Base-by-base conservation (phyloP, 169 alveolate species). In the Haemoproteus tartakovskyi region DNA sequence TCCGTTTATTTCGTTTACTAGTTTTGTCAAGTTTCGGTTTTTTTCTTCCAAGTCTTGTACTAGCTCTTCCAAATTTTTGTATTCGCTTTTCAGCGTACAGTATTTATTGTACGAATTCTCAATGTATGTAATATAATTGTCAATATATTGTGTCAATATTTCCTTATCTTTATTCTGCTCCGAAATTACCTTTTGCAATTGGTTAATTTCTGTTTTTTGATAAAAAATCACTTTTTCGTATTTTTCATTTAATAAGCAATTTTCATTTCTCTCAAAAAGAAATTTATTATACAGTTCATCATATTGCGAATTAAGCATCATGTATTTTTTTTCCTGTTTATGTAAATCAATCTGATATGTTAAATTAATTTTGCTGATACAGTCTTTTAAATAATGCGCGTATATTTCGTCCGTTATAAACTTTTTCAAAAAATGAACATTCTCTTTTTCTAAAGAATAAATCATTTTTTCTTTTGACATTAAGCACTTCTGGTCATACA, bases 271-370 rank as follows among this genome's bases (percentile, higher is more conserved):
- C 46, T 74, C 84, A 11, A 43, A 33, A 3, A 74, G 11, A 46
- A 74, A 74, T 48, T 74, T 74, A 38, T 45, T 56, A 22, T 56
- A 74, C 19, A 74, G 78, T 12, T 56, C 62, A n/a, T 74, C 78
- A 47, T 74, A 74, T 43, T 74, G 78, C 8, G 84, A 54, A 30
- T 74, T 74, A 16, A 74, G 41, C 3, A 74, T 16, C 78, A 74
- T 74, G 16, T 56, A 74, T 24, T 74, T 74, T 27, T 74, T 74
- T 26, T 74, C 84, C 51, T 74, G 84, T 57, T 74, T 74, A 26
- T 74, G 84, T 9, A 74, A 40, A 56, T 74, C 84, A 12, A 74
- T 57, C 45, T 74, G 84, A 48, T 74, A 74, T 4, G 84, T 74
- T 26, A 74, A 45, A 48, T 74, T 74, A 2, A 74, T 74, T 74